phyloP scores from a whole-genome alignment of 768 basidiomycete genomes.

The Lactarius hengduanensis region DNA sequence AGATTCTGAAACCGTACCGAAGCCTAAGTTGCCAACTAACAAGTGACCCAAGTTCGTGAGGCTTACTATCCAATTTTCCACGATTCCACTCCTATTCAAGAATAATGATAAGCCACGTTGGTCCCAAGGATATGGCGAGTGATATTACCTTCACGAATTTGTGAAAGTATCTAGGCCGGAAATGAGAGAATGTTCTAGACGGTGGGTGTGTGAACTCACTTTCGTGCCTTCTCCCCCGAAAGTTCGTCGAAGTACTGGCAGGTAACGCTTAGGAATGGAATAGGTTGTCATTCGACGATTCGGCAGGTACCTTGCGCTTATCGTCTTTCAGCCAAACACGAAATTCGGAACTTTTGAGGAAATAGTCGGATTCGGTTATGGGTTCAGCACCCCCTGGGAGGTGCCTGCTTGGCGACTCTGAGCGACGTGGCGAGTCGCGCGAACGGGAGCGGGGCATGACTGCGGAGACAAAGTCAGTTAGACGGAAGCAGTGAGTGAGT shows the following conservation, averaged over 20 bases:
- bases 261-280: neutral
- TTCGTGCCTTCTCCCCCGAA: constrained; percentile 76
- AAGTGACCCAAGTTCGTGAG: neutral
- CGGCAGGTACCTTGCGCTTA: constrained; percentile 50
- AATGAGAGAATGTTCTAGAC: constrained; percentile 35
- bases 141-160: constrained; percentile 80
- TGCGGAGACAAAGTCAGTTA: neutral
- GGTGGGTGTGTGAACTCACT: constrained; percentile 42
- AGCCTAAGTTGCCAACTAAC: neutral
- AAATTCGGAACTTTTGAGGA: constrained; percentile 85
- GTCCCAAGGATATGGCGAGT: constrained; percentile 11
- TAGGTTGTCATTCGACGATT: constrained; percentile 10
- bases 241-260: constrained; percentile 82
- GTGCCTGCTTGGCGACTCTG: constrained; percentile 25
- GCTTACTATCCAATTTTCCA: constrained; percentile 66
- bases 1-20: constrained; percentile 39
- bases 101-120: constrained; percentile 13
- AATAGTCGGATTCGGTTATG: constrained; percentile 85
- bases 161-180: constrained; percentile 69
- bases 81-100: constrained; percentile 80
- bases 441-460: constrained; percentile 26
- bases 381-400: constrained; percentile 58
- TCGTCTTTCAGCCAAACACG: constrained; percentile 81
- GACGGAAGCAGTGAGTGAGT: neutral
- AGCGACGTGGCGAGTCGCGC: constrained; percentile 16